These are phyloP conservation scores for Hericium erinaceus DNA, from an alignment of 768 basidiomycete genomes.

Conservation along the genomic window DNA sequence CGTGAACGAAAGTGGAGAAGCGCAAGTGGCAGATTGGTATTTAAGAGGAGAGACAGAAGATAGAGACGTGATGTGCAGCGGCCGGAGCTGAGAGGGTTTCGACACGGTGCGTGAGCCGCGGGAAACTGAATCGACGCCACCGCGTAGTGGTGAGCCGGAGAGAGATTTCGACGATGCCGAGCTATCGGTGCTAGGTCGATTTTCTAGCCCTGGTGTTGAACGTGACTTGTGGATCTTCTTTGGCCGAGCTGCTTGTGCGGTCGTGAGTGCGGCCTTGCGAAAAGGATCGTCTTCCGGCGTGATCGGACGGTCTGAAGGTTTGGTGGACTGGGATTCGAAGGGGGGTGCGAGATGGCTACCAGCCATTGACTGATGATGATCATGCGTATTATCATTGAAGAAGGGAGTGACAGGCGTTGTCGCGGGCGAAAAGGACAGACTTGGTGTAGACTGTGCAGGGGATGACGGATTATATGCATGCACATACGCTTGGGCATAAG, in stretches of 20 bases:
- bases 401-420: not conserved
- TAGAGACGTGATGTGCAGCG: not conserved
- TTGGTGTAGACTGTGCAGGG: not conserved
- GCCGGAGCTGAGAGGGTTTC: not conserved
- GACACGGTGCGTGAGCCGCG: not conserved
- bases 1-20: slow-evolving; percentile 9
- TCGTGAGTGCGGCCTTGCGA: slow-evolving; percentile 7
- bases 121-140: not conserved
- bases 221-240: not conserved
- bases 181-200: not conserved
- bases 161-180: slow-evolving; percentile 3
- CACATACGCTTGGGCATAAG: not conserved
- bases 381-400: too few relatives aligned
- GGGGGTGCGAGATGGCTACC: not conserved
- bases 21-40: not conserved
- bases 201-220: not conserved
- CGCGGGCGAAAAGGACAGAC: slow-evolving; percentile 1
- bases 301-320: slow-evolving; percentile 3
- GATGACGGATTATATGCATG: not conserved
- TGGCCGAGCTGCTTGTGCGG: not conserved
- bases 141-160: not conserved
- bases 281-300: slow-evolving; percentile 14
- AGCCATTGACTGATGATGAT: too few relatives aligned
- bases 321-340: not conserved
- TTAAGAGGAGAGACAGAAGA: not conserved